Evolutionary conservation across 2,329 filamentous ascomycete species (phyloP), one percentile per base, ranked within the genome.

Genomic region (Domatiomyces globalis): DNA sequence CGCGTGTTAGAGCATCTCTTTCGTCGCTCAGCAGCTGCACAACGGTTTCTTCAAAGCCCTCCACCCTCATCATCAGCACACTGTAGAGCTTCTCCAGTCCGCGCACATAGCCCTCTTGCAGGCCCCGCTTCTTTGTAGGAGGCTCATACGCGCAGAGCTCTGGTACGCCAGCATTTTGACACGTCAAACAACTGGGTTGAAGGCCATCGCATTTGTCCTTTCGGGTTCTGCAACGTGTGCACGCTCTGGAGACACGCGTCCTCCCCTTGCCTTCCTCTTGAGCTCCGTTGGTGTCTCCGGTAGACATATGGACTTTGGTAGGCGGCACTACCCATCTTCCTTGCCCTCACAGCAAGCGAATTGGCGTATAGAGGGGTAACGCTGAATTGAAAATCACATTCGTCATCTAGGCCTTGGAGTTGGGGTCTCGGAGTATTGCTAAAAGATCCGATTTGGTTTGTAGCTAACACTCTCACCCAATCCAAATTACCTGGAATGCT

Each of bases 81-180:
- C 69, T 69, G 67, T 68, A 71, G 29, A 72, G 61, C 56, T 72
- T 72, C 57, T 72, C 70, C 49, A 72, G 51, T 2, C 69, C 69
- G 18, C 70, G 68, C 29, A 72, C 69, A 60, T 72, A 72, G 39
- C 70, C 70, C 56, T 72, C 70, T 1, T 69, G 70, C 15, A 72
- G 58, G 17, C 70, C 70, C 49, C 70, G 65, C 56, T 72, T 72
- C 58, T 71, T 72, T 46, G 65, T 67, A 50, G 65, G 63, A 10
- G 69, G 67, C 49, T 71, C 67, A 58, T 72, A 72, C 25, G 65
- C 66, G 51, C 70, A 72, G 7, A 27, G 20, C 29, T 25, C 17
- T 29, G 64, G 59, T 48, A 69, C 66, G 52, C 64, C 65, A 7
- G 67, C 66, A 19, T 62, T 63, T 50, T 63, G 62, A 53, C 70